Base-by-base conservation (phyloP, 2,329 filamentous ascomycete species). In the Trichoderma sp. region DNA sequence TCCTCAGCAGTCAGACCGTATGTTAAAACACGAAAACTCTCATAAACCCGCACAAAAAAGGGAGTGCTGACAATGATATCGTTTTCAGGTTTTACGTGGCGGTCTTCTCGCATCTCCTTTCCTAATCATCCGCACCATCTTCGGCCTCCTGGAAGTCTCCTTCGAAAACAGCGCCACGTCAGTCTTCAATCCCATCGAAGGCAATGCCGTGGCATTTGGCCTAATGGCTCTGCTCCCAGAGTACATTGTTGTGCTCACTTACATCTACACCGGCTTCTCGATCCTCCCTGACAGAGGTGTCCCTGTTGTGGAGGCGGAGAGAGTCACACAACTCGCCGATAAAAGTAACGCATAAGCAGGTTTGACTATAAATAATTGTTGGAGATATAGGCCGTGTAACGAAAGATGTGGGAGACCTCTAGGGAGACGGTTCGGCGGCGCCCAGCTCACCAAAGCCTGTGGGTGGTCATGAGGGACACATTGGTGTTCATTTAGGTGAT, bases 101-200 rank as follows among this genome's bases (percentile, higher is more conserved):
- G 39, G 67, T 6, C 70, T 74, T n/a, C 45, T 72, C 17, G 70
- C 72, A 8, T 67, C 64, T n/a, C 71, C 72, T 2, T 71, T 73
- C 42, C 70, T 74, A 63, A 68, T 70, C 42, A 59, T 73, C 17
- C 69, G 73, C 29, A 73, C 68, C 17, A 29, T 70, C 35, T 73
- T 71, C 56, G 72, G 73, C 15, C 67, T 74, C 22, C 53, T 74
- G 13, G 69, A 74, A 59, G 70, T 70, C 25, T 67, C 54, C 8
- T 61, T 65, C 5, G 35, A 70, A 56, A 35, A 64, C 17, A 25
- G 29, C 29, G 5, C 9, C 15, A 10, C 32, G 3, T 70, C 68
- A 13, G 53, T 58, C 5, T 74, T 72, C 66, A 72, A 70, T 37
- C 73, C 72, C 15, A 64, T 71, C 1, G 63, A 22, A 27, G 71